A percentile compares a stretch with the other conserved stretches of the same genome.
phyloP scores from a whole-genome alignment of 169 alveolate species.

The Plasmodium coatneyi region DNA sequence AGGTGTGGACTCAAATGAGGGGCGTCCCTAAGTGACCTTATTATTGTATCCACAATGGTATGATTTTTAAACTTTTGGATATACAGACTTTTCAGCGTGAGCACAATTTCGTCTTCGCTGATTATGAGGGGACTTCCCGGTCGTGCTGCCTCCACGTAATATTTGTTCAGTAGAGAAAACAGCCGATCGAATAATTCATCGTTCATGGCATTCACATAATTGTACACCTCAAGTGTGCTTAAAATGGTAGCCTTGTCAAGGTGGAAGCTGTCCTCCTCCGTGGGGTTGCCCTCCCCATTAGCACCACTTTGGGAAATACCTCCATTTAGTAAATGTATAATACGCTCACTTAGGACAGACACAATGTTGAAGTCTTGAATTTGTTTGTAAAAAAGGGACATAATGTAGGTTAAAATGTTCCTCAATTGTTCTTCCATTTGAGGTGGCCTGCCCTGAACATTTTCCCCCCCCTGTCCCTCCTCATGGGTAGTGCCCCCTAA shows the following conservation, averaged over 20 bases:
- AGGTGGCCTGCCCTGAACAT: not conserved
- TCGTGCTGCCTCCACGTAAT: not conserved
- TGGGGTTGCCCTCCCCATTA: not conserved
- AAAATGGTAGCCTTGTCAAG: constrained; percentile 15
- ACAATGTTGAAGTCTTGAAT: constrained; percentile 16
- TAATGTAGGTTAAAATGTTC: constrained; percentile 29
- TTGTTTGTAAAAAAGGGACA: constrained; percentile 28
- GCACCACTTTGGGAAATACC: not conserved
- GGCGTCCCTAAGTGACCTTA: not conserved
- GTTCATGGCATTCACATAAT: constrained; percentile 34
- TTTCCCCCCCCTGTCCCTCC: not conserved
- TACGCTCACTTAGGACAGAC: constrained; percentile 37
- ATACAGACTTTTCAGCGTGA: constrained; percentile 21
- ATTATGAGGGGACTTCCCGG: not conserved
- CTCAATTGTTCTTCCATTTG: constrained; percentile 14
- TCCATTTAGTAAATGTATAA: constrained; percentile 1
- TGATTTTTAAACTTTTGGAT: constrained; percentile 54
- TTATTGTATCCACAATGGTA: constrained; percentile 22
- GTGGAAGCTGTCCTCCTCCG: not conserved
- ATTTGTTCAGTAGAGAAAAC: constrained; percentile 23
- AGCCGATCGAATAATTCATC: constrained; percentile 30
- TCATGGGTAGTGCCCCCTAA: not conserved
- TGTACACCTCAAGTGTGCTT: constrained; percentile 22
- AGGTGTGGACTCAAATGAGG: constrained; percentile 10
- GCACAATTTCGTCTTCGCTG: constrained; percentile 17